These are phyloP conservation scores for Diaporthe batatas DNA, from an alignment of 2,329 filamentous ascomycete genomes.

Conservation along the genomic window DNA sequence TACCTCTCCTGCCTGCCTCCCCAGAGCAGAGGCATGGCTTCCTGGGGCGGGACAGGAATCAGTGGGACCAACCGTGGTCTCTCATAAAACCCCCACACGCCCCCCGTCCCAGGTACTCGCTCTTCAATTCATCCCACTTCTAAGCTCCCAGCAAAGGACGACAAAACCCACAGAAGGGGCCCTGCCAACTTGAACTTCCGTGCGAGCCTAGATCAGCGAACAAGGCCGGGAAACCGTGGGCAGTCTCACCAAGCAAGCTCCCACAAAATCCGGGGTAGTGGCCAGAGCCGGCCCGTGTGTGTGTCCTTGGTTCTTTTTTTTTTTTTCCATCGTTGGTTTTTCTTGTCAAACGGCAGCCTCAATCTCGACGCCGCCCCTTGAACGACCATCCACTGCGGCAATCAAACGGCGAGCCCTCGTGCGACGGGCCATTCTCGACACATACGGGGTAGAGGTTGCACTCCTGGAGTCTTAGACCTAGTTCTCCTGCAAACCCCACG, in stretches of 20 bases:
- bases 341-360: constrained; percentile 33
- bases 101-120: constrained; percentile 38
- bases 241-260: constrained; percentile 37
- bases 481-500: constrained; percentile 35
- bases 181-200: constrained; percentile 26
- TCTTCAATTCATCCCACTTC: constrained; percentile 41
- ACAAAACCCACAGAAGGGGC: constrained; percentile 35
- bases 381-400: constrained; percentile 25
- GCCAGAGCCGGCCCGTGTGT: constrained; percentile 15
- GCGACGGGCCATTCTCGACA: constrained; percentile 26
- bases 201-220: constrained; percentile 35
- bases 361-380: constrained; percentile 17
- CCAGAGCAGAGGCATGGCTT: constrained; percentile 21
- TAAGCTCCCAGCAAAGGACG: constrained; percentile 36
- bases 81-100: constrained; percentile 41
- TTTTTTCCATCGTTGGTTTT: constrained; percentile 10
- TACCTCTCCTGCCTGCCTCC: constrained; percentile 19
- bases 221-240: constrained; percentile 34
- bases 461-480: constrained; percentile 25
- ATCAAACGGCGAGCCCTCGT: constrained; percentile 36
- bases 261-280: constrained; percentile 33
- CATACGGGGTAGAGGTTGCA: constrained; percentile 11
- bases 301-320: neutral
- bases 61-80: constrained; percentile 30
- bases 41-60: constrained; percentile 26